phyloP scores from a whole-genome alignment of 139 green algal genomes.

The Chlorella sp. region DNA sequence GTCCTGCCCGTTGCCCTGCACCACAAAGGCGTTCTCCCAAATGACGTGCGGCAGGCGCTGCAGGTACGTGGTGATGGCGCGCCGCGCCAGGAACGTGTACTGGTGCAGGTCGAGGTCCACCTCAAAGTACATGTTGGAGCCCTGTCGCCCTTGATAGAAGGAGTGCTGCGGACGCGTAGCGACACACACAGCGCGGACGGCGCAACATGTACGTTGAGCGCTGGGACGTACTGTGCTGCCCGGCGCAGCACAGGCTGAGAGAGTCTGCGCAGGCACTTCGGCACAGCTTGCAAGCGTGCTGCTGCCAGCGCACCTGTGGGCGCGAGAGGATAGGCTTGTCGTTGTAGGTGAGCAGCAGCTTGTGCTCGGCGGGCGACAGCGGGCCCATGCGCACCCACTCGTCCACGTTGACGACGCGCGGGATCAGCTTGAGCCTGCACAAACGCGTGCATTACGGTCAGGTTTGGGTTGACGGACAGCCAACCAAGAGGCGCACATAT shows the following conservation, averaged over 20 bases:
- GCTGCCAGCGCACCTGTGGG: conserved; percentile 62
- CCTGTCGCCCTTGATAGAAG: neutral
- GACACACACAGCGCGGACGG: no score
- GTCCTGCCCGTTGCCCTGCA: conserved; percentile 60
- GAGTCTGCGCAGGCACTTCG: no score
- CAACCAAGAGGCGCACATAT: no score
- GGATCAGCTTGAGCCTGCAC: conserved; percentile 77
- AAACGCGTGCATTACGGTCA: neutral
- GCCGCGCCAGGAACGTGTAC: conserved; percentile 78
- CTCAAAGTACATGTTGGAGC: conserved; percentile 41
- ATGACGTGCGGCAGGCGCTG: conserved; percentile 37
- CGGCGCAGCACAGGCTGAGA: no score
- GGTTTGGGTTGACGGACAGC: no score
- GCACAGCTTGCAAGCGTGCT: no score
- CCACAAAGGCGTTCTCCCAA: conserved; percentile 74
- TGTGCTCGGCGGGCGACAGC: conserved; percentile 58
- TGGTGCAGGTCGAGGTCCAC: conserved; percentile 81
- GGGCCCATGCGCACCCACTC: conserved; percentile 64
- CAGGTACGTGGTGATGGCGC: conserved; percentile 46
- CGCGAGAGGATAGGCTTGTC: conserved; percentile 82
- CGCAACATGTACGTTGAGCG: no score
- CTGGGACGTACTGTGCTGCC: no score
- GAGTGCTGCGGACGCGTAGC: conserved; percentile 6
- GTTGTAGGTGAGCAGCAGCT: conserved; percentile 74
- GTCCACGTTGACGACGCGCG: conserved; percentile 69